Base-by-base conservation (phyloP, 1,284 basidiomycete species). In the Irpex sp. region DNA sequence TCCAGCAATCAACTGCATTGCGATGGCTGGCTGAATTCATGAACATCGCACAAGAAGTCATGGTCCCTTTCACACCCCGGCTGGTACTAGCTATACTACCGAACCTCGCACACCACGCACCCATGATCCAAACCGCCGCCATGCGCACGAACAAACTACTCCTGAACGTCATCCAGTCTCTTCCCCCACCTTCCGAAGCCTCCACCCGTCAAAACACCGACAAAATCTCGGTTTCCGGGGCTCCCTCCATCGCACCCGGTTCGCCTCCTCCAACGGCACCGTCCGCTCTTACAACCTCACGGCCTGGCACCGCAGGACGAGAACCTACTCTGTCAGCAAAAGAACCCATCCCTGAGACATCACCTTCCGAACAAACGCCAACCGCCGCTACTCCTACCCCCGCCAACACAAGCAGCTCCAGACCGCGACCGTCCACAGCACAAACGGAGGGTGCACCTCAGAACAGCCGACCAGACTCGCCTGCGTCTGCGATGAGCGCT, bases 11-110 rank as follows among this genome's bases (percentile, higher is more conserved):
- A 0, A 93, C 90, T 0, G 90, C 91, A 33, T 81, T 99, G 39
- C 83, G 87, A 65, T 99, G 97, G 97, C 82, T 99, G 36, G 86
- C 93, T 18, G 94, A 96, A 64, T 95, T 99, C 73, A 78, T 99
- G 18, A 83, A 82, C 51, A 94, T 98, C 67, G 90, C 90, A 5
- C 88, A 92, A 64, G 91, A 94, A 68, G 93, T 97, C 57, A 92
- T 98, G 78, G 86, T 99, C 23, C 92, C 94, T 2, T 98, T 98
- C 71, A 96, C 95, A 0, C 95, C 97, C 1, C 86, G 92, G 39
- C 86, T 99, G 48, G 91, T 99, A 54, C 90, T 91, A 5, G 93
- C 93, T 14, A 91, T 99, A 62, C 82, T 99, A 14, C 94, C 95
- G 1, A 97, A 95, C 70, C 86, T 99, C 39, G 94, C 97, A 0